A percentile compares a stretch with the other conserved stretches of the same genome.
phyloP scores from a whole-genome alignment of 208 protist genomes.

The Porcisia deanei region DNA sequence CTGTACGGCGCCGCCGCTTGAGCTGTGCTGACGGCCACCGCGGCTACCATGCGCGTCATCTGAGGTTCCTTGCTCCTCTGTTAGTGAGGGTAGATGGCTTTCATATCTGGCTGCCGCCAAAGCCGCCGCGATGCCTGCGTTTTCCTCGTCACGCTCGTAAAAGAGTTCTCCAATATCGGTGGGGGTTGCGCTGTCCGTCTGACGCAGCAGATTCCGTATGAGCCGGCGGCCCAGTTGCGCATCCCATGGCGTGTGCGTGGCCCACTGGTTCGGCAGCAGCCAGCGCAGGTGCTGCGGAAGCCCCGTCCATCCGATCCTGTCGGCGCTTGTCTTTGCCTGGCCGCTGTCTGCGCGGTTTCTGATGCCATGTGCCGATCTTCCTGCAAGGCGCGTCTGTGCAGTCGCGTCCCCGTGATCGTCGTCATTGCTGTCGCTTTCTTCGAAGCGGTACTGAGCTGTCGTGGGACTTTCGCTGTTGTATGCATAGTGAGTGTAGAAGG shows the following conservation, averaged over 20 bases:
- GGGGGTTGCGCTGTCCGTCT: constrained; percentile 3
- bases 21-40: not conserved
- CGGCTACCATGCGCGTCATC: not conserved
- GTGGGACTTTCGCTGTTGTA: not conserved
- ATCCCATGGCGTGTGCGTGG: constrained; percentile 32
- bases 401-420: not conserved
- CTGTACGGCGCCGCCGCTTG: not conserved
- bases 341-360: not conserved
- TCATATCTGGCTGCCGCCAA: not conserved
- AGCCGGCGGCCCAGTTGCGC: constrained; percentile 32
- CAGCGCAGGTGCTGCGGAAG: constrained; percentile 32
- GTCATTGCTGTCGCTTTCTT: not conserved
- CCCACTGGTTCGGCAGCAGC: constrained; percentile 30
- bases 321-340: not conserved
- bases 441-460: not conserved
- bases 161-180: constrained; percentile 21
- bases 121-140: not conserved
- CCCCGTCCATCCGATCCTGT: not conserved
- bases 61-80: not conserved
- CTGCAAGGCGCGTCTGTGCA: not conserved
- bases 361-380: not conserved
- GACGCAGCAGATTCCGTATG: constrained; percentile 21
- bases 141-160: constrained; percentile 25
- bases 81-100: constrained; percentile 1
- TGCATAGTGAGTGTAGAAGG: not conserved